Conservation (phyloP, 345 rosid genomes). For the Boechera retrofracta region DNA sequence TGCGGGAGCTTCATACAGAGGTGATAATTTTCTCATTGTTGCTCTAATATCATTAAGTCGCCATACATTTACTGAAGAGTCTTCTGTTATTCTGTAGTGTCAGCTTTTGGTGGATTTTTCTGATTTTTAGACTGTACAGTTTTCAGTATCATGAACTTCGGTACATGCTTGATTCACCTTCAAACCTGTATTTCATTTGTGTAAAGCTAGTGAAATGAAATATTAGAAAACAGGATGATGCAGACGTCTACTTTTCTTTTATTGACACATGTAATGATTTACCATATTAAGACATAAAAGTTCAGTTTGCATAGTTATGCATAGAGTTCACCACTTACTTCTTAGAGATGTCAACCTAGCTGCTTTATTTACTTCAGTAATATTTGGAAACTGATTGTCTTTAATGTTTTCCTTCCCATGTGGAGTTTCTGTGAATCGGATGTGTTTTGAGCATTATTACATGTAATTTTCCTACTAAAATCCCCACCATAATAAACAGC, state of each 20-base stretch:
- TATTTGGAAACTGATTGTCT: slow-evolving; percentile 9
- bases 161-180: slow-evolving; percentile 4
- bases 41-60: slow-evolving; percentile 8
- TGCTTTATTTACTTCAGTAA: not conserved
- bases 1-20: slow-evolving; percentile 97
- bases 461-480: slow-evolving; percentile 1
- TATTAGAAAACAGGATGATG: slow-evolving; percentile 8
- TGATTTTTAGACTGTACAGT: slow-evolving; percentile 11
- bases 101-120: slow-evolving; percentile 15
- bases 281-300: not conserved
- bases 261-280: not conserved
- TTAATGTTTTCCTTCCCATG: not conserved
- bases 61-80: slow-evolving; percentile 20
- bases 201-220: slow-evolving; percentile 5
- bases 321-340: slow-evolving; percentile 13
- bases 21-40: slow-evolving; percentile 50
- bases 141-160: slow-evolving; percentile 3
- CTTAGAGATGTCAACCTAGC: slow-evolving; percentile 27
- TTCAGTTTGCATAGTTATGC: slow-evolving; percentile 2
- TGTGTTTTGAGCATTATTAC: not conserved
- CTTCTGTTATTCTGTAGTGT: slow-evolving; percentile 8
- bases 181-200: slow-evolving; percentile 8
- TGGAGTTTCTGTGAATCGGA: not conserved
- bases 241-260: not conserved
- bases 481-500: not conserved